phyloP scores from a whole-genome alignment of 306 rosid genomes.

The Prunus mume region DNA sequence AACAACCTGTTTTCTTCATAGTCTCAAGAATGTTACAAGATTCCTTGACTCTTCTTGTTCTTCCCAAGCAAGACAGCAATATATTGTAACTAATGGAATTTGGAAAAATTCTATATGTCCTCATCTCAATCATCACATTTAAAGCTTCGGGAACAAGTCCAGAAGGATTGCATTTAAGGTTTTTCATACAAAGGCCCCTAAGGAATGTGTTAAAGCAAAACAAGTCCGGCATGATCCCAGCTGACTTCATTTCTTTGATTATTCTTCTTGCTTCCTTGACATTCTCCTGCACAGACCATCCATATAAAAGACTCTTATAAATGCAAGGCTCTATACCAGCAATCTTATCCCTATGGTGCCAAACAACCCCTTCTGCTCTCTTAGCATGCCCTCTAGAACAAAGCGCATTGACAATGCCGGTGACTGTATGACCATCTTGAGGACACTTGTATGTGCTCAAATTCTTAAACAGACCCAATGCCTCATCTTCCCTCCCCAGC shows the following conservation, averaged over 20 bases:
- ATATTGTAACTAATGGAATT: constrained; percentile 66
- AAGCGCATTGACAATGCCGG: constrained; percentile 60
- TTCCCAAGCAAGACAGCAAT: constrained; percentile 68
- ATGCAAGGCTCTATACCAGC: constrained; percentile 37
- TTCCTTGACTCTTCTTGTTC: constrained; percentile 75
- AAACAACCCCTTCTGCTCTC: constrained; percentile 80
- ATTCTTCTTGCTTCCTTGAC: constrained; percentile 80
- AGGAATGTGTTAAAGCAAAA: constrained; percentile 71
- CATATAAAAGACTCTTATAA: constrained; percentile 68
- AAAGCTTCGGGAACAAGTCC: constrained; percentile 83
- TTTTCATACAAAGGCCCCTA: constrained; percentile 67
- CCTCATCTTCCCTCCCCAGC: constrained; percentile 68
- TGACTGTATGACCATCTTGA: constrained; percentile 53
- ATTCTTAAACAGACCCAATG: constrained; percentile 83
- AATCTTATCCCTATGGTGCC: constrained; percentile 73
- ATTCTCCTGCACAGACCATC: constrained; percentile 77
- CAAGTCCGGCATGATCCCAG: constrained; percentile 58
- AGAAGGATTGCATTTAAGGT: constrained; percentile 65
- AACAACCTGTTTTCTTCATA: constrained; percentile 54
- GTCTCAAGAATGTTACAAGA: constrained; percentile 59
- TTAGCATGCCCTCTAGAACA: constrained; percentile 76
- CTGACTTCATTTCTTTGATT: constrained; percentile 70
- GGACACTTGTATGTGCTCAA: constrained; percentile 58
- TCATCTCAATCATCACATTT: constrained; percentile 87
- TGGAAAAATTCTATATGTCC: constrained; percentile 47